phyloP scores from a whole-genome alignment of 78 protist species.

The Pigoraptor vietnamica region DNA sequence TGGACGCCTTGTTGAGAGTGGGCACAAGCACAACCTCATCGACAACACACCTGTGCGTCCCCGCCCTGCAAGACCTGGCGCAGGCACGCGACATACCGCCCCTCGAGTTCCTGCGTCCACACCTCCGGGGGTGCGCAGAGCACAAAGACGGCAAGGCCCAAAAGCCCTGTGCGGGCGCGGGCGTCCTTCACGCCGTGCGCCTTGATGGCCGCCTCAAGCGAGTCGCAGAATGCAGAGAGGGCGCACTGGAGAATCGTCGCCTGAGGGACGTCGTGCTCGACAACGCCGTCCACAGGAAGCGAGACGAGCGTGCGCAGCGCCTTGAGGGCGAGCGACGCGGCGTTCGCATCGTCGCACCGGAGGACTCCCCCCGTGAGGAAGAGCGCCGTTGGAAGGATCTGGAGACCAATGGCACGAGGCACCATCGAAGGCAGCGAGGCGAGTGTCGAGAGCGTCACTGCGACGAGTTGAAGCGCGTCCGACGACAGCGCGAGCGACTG shows the following conservation, averaged over 20 bases:
- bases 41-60: not conserved
- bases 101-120: not conserved
- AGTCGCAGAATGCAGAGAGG: not conserved
- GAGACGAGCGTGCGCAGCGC: not conserved
- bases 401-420: not conserved
- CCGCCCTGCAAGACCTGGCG: not conserved
- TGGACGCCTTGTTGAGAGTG: too few relatives aligned
- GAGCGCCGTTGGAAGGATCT: not conserved
- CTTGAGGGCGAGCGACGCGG: not conserved
- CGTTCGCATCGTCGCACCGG: not conserved
- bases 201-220: not conserved
- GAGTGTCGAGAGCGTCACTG: not conserved
- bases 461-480: not conserved
- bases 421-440: not conserved
- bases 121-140: not conserved
- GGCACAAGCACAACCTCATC: not conserved
- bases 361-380: not conserved
- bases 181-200: not conserved
- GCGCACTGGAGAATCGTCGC: not conserved
- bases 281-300: not conserved
- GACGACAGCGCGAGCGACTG: not conserved
- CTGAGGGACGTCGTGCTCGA: not conserved
- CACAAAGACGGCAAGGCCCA: not conserved
- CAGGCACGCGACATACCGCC: not conserved
- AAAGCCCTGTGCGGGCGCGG: not conserved